These are phyloP conservation scores for Curvularia lunata DNA, from an alignment of 2,329 filamentous ascomycete genomes.

Conservation along the genomic window DNA sequence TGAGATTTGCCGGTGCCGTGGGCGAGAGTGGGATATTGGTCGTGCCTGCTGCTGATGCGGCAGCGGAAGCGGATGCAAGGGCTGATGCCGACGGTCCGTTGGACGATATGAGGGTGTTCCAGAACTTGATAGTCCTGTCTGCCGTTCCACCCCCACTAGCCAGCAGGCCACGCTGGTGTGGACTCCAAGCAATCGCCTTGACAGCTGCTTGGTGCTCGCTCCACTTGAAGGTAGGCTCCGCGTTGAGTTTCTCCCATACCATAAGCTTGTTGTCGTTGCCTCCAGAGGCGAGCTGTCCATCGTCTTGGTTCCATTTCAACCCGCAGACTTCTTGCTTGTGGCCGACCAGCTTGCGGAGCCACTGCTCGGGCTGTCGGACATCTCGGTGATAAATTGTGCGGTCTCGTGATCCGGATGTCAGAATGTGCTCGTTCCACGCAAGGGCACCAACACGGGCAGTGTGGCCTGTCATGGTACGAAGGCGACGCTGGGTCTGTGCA, in stretches of 20 bases:
- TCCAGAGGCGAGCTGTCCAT: slow-evolving; percentile 91
- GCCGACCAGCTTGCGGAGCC: slow-evolving; percentile 82
- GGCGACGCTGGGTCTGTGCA: slow-evolving; percentile 79
- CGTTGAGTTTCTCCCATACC: slow-evolving; percentile 97
- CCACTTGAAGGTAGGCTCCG: slow-evolving; percentile 91
- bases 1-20: slow-evolving; percentile 52
- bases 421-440: slow-evolving; percentile 97
- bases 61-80: slow-evolving; percentile 47
- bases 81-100: slow-evolving; percentile 50
- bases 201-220: slow-evolving; percentile 94
- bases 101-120: slow-evolving; percentile 87
- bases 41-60: slow-evolving; percentile 41
- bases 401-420: slow-evolving; percentile 93
- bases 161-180: slow-evolving; percentile 91
- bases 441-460: slow-evolving; percentile 90
- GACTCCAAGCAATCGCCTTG: slow-evolving; percentile 97
- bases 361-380: slow-evolving; percentile 90
- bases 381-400: slow-evolving; percentile 94
- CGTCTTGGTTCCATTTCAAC: slow-evolving; percentile 94
- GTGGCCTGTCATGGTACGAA: slow-evolving; percentile 97
- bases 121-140: slow-evolving; percentile 95
- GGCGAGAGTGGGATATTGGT: slow-evolving; percentile 41
- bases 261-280: slow-evolving; percentile 99
- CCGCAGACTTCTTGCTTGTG: slow-evolving; percentile 99
- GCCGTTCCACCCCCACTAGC: slow-evolving; percentile 95